Evolutionary conservation across 106 monocot genomes (phyloP), one percentile per base, ranked within the genome.

Genomic region (Apostasia shenzhenica): DNA sequence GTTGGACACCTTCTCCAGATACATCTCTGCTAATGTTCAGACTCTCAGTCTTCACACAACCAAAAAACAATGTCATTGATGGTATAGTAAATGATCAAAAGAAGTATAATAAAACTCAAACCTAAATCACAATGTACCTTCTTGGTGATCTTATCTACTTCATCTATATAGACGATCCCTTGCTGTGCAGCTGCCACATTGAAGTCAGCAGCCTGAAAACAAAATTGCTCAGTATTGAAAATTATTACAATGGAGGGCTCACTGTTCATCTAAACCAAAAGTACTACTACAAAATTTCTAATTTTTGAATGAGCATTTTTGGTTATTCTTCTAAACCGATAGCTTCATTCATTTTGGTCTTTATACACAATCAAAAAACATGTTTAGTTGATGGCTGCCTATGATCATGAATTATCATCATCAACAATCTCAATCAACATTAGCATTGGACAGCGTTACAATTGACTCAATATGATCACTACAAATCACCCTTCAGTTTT

Each of bases 1-100:
- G 91, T 73, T 91, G 91, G 49, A 91, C 91, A 74, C 91, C 91
- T 70, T 91, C 91, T 14, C 91, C 91, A 74, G 91, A 91, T 26
- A 91, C 91, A 85, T 91, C 87, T 67, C 91, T 91, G 57, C 91
- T 78, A 41, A 88, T 80, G 70, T 88, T 88, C 13, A 78, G 51
- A 55, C 87, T 82, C 59, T 91, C 87, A 44, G 87, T 80, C 87
- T 88, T 67, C 14, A 39, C 38, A 79, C 41, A 58, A 61, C 37
- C 14, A 5, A 45, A 58, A 65, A 64, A 60, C 6, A 8, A 71
- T 5, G 7, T 53, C 43, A 41, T 44, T 52, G 4, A n/a, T 2
- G 57, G 48, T n/a, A 41, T 37, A 54, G 6, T 45, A 61, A 55
- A 55, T 6, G 2, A 56, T 39, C 8, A 14, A 4, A 14, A 39